A percentile compares a stretch with the other conserved stretches of the same genome.
Conservation (phyloP, 2,329 filamentous ascomycete genomes). For the Fusarium camptoceras region DNA sequence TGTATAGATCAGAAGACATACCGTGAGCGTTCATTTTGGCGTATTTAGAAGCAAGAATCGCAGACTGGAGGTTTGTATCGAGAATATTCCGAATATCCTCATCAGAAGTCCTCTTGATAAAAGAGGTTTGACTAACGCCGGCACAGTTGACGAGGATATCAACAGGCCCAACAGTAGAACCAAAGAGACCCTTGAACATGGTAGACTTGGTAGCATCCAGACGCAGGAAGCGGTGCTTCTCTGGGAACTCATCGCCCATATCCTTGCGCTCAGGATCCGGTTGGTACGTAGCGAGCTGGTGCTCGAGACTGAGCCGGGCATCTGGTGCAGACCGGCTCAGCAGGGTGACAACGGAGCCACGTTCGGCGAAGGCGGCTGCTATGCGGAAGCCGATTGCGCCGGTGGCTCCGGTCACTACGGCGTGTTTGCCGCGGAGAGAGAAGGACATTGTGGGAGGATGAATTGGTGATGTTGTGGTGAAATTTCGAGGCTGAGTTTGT, state of each 20-base stretch:
- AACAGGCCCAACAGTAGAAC: constrained; percentile 49
- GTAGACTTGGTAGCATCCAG: constrained; percentile 49
- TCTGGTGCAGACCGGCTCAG: constrained; percentile 66
- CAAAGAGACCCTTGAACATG: constrained; percentile 50
- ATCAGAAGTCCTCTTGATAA: constrained; percentile 68
- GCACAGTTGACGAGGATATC: constrained; percentile 83
- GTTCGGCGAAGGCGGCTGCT: constrained; percentile 71
- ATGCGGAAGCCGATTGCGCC: constrained; percentile 78
- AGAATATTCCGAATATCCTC: constrained; percentile 68
- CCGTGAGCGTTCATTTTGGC: constrained; percentile 52
- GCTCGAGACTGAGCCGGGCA: constrained; percentile 57
- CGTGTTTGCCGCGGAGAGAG: constrained; percentile 61
- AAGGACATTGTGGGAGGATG: constrained; percentile 42
- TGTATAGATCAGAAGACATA: constrained; percentile 26
- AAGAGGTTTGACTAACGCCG: constrained; percentile 73
- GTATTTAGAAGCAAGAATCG: constrained; percentile 71
- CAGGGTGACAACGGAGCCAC: constrained; percentile 71
- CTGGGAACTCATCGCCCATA: constrained; percentile 26
- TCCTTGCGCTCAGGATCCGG: constrained; percentile 5
- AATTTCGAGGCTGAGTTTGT: constrained; percentile 16
- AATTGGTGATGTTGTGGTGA: constrained; percentile 9
- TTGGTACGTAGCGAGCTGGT: constrained; percentile 47
- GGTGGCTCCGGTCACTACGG: constrained; percentile 76
- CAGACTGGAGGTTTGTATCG: constrained; percentile 75
- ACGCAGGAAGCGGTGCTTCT: constrained; percentile 51